Evolutionary conservation across 768 basidiomycete species (phyloP).

Genomic region (Asterophora lycoperdoides): DNA sequence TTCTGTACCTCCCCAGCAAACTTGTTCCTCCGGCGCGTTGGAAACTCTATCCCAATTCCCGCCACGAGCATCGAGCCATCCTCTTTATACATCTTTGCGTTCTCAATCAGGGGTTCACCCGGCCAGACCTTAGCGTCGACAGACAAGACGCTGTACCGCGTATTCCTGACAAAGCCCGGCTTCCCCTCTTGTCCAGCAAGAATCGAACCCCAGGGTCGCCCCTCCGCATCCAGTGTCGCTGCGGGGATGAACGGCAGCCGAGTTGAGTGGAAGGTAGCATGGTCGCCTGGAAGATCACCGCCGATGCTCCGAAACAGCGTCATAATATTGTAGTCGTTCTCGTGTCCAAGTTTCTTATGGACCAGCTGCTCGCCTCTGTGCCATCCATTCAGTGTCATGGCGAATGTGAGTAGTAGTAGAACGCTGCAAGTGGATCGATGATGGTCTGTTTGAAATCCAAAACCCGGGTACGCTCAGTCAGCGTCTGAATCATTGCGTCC

Average conservation of each 20-base stretch:
- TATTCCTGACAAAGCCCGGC: conserved; percentile 41
- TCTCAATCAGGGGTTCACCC: conserved; percentile 51
- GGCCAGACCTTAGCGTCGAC: conserved; percentile 43
- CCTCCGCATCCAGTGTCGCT: conserved; percentile 45
- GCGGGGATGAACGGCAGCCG: conserved; percentile 52
- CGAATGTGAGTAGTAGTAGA: neutral
- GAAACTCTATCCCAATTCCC: conserved; percentile 57
- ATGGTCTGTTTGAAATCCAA: neutral
- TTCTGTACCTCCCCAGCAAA: conserved; percentile 47
- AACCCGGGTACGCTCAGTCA: too few species aligned
- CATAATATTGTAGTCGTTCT: conserved; percentile 28
- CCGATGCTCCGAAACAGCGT: conserved; percentile 36
- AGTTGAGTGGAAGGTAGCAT: conserved; percentile 45
- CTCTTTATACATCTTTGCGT: conserved; percentile 18
- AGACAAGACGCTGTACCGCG: conserved; percentile 32
- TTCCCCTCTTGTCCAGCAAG: conserved; percentile 41
- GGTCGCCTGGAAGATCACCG: conserved; percentile 46
- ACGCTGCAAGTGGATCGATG: neutral
- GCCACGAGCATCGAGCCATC: conserved; percentile 35
- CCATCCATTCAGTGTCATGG: conserved; percentile 38
- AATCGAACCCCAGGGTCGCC: conserved; percentile 59
- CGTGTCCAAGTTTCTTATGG: conserved; percentile 43
- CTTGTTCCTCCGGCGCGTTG: conserved; percentile 57
- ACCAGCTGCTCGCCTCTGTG: conserved; percentile 50
- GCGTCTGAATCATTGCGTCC: too few species aligned